These are phyloP conservation scores for Amaranthus hypochondriacus DNA, from an alignment of 148 eudicot species.

Conservation along the genomic window DNA sequence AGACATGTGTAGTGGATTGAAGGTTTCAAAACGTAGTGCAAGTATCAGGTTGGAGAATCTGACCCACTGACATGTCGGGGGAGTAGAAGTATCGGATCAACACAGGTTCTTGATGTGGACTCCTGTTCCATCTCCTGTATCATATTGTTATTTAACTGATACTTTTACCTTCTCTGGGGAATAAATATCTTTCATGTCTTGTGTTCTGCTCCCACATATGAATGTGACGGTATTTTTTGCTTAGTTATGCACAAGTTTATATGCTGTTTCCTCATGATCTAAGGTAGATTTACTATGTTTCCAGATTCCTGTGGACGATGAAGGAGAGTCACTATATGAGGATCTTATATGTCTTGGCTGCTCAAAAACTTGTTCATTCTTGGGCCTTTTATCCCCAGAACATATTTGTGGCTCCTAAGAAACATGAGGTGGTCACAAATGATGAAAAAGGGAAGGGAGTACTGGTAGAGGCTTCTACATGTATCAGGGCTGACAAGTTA, in stretches of 20 bases:
- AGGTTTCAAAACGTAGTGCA: too few species aligned
- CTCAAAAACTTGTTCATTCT: constrained; percentile 59
- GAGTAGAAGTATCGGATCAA: too few species aligned
- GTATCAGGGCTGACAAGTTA: constrained; percentile 33
- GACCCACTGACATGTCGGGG: too few species aligned
- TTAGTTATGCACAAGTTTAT: constrained; percentile 3
- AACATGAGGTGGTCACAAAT: constrained; percentile 31
- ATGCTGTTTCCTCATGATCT: constrained; percentile 6
- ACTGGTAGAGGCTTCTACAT: constrained; percentile 34
- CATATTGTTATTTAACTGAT: neutral
- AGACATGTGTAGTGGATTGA: too few species aligned
- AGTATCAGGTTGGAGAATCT: too few species aligned
- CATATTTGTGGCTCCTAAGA: constrained; percentile 46
- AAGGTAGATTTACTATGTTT: constrained; percentile 1
- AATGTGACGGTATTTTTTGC: neutral
- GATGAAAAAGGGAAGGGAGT: constrained; percentile 50
- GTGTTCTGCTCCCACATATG: neutral
- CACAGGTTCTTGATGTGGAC: neutral
- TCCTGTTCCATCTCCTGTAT: neutral
- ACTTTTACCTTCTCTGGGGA: neutral
- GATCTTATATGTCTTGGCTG: constrained; percentile 82
- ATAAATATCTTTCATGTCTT: neutral
- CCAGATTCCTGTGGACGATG: constrained; percentile 90
- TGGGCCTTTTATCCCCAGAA: constrained; percentile 62
- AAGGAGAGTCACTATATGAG: constrained; percentile 78